These are phyloP conservation scores for Maudiozyma serrabonitensis DNA, from an alignment of 805 yeast genomes.

Conservation along the genomic window DNA sequence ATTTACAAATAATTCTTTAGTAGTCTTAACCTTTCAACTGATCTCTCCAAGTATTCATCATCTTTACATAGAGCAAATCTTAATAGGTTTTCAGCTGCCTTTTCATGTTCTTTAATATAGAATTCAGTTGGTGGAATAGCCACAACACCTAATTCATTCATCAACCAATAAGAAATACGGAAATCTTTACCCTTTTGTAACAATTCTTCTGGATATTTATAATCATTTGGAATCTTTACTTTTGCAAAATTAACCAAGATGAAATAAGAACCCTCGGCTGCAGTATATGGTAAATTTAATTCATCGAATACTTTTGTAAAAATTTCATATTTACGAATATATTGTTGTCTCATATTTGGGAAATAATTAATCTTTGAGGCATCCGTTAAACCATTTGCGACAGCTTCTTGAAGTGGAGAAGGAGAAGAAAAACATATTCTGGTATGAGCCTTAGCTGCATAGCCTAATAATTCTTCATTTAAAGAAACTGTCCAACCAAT, in stretches of 20 bases:
- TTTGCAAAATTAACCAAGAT: slow-evolving; percentile 79
- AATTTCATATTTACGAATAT: slow-evolving; percentile 60
- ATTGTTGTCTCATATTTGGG: slow-evolving; percentile 55
- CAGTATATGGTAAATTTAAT: slow-evolving; percentile 78
- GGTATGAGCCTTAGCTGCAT: slow-evolving; percentile 83
- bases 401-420: slow-evolving; percentile 87
- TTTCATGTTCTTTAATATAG: slow-evolving; percentile 58
- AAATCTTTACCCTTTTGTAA: slow-evolving; percentile 70
- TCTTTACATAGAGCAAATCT: slow-evolving; percentile 97
- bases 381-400: slow-evolving; percentile 60
- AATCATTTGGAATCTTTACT: slow-evolving; percentile 67
- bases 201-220: slow-evolving; percentile 63
- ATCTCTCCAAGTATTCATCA: slow-evolving; percentile 68
- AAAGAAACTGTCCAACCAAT: slow-evolving; percentile 87
- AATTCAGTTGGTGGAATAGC: slow-evolving; percentile 98
- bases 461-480: slow-evolving; percentile 67
- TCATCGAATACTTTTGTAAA: slow-evolving; percentile 76
- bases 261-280: slow-evolving; percentile 90
- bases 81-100: slow-evolving; percentile 71
- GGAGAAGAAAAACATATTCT: slow-evolving; percentile 89
- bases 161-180: slow-evolving; percentile 84
- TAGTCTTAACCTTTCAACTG: slow-evolving; percentile 63
- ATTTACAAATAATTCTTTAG: slow-evolving; percentile 51
- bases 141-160: slow-evolving; percentile 86
- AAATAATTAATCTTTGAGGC: slow-evolving; percentile 62